These are phyloP conservation scores for Collybiopsis luxurians DNA, from an alignment of 768 basidiomycete species.

Conservation along the genomic window DNA sequence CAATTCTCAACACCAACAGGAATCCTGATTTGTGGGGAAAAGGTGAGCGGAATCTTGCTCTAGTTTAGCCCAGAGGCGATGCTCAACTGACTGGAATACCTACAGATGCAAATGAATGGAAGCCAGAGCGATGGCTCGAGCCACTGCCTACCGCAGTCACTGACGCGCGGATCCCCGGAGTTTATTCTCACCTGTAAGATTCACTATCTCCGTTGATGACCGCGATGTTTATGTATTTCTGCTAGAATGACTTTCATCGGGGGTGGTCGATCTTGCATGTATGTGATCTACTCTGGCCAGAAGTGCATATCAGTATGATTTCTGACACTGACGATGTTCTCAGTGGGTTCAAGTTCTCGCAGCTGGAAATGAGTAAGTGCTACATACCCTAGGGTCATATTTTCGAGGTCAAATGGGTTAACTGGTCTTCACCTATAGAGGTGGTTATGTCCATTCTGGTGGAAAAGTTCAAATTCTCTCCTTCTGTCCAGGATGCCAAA, in stretches of 20 bases:
- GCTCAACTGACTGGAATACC: no score
- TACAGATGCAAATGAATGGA: slow-evolving; percentile 39
- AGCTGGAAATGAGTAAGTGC: slow-evolving; percentile 7
- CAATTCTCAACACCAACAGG: slow-evolving; percentile 28
- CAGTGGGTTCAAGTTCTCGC: slow-evolving; percentile 8
- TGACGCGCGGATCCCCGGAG: slow-evolving; percentile 31
- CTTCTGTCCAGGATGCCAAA: background rate
- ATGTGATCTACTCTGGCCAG: background rate
- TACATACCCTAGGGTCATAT: background rate
- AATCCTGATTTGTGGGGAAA: slow-evolving; percentile 37
- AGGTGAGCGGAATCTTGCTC: background rate
- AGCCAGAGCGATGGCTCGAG: slow-evolving; percentile 42
- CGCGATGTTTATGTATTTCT: background rate
- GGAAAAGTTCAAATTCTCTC: slow-evolving; percentile 2
- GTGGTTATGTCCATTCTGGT: slow-evolving; percentile 1
- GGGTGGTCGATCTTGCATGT: slow-evolving; percentile 40
- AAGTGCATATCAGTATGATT: no score
- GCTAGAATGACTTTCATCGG: slow-evolving; percentile 46
- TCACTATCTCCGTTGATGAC: background rate
- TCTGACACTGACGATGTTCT: background rate
- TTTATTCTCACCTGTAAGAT: slow-evolving; percentile 35
- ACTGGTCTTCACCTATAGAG: no score
- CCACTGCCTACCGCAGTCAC: slow-evolving; percentile 28
- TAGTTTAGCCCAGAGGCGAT: no score
- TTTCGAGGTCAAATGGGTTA: no score